Base-by-base conservation (phyloP, 495 filamentous ascomycete genomes). In the Annulohypoxylon stygium region DNA sequence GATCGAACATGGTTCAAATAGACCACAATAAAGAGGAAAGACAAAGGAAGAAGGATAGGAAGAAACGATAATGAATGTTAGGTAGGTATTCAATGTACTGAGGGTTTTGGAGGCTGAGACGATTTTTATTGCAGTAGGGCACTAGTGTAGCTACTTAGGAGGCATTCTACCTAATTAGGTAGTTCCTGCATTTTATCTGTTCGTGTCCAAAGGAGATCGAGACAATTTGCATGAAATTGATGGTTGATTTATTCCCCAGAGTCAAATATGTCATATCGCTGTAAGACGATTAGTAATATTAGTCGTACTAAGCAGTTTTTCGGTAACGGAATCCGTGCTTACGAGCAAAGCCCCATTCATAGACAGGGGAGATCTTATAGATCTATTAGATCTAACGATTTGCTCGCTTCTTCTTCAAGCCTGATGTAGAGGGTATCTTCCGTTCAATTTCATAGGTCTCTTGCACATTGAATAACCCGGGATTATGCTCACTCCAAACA, bases 21-120 rank as follows among this genome's bases (percentile, higher is more conserved):
- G 71, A 79, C 59, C 33, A 61, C 25, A 34, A 58, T 2, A 75
- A 64, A 47, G 75, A 77, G 4, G 67, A 76, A 0, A 61, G 68
- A n/a, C 69, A 70, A 39, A 54, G 48, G 36, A 64, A 47, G 20
- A 41, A 51, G 0, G 37, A 45, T 26, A 59, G 34, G 34, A 41
- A 11, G 6, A 67, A 54, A n/a, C 18, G 54, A 30, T 37, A 34
- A 16, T 23, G 20, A 1, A 23, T 23, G 20, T 23, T 23, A 23
- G 20, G 1, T 23, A 23, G 20, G 20, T 23, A 23, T 23, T 23
- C 20, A 23, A 23, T 23, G 20, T 23, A 23, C 20, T 23, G 20
- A 23, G 20, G 20, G 20, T 1, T 23, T 23, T 23, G 20, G 20
- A 23, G 20, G 20, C 20, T 23, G 20, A 23, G 20, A 23, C 20